Evolutionary conservation across 352 stramenopile species (phyloP), one percentile per base, ranked within the genome.

Genomic region (Globisporangium rhizosaccharum): DNA sequence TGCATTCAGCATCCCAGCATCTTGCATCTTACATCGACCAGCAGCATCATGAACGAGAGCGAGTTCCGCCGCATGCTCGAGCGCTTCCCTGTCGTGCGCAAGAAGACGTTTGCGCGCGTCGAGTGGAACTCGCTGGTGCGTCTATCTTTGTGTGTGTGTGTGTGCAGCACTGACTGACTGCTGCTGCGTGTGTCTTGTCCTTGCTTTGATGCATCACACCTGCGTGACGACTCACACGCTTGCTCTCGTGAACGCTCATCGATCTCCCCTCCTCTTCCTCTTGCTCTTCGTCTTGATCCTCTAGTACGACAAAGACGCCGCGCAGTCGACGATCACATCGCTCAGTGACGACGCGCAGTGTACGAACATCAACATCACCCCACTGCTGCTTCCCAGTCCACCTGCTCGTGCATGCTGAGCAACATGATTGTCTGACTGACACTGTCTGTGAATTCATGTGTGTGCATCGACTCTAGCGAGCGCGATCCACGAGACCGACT

Each of bases 111-210:
- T 62, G 75, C 68, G 59, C 82, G 80, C 54, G 82, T 90, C 42
- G 78, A 92, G 69, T 92, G 82, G 82, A 92, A 92, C 57, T 71
- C 77, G 33, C 74, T 88, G 67, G 82, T 88, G 36, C 14, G 67
- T 76, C 8, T 28, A n/a, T 14, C 25, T 11, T 2, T 37, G 18
- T 39, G 1, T 10, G 1, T 9, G 1, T 9, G 36, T 28, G 23
- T 23, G 23, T 23, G 23, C 23, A 23, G 23, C 23, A 23, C 23
- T 23, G 23, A 23, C 23, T 23, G 23, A 23, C 23, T 23, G 23
- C 23, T 23, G 23, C 23, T 23, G 20, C 2, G 8, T 48, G 20
- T 52, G 28, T 23, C 5, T 47, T 20, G 11, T 23, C 14, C 2
- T 7, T 47, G 41, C 41, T 11, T 20, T 9, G 14, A 23, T 47